Evolutionary conservation across 2,329 filamentous ascomycete genomes (phyloP).

Genomic region (Aspergillus quadricinctus): DNA sequence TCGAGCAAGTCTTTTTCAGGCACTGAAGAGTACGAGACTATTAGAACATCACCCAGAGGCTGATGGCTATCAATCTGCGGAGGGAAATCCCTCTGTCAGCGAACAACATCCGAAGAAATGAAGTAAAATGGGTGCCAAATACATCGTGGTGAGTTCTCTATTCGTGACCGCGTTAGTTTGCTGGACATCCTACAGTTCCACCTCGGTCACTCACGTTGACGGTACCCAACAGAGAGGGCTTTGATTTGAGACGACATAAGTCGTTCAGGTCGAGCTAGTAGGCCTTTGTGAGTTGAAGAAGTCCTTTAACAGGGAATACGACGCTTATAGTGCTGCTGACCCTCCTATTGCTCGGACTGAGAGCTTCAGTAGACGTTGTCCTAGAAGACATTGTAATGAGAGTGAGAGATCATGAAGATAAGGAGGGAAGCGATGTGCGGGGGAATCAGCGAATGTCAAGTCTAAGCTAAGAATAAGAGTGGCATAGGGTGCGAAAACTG

Average conservation of each 20-base stretch:
- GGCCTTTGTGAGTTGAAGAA: neutral
- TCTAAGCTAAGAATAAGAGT: neutral
- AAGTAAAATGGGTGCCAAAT: neutral
- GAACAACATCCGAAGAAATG: neutral
- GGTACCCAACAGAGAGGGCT: constrained; percentile 15
- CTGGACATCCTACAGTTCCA: neutral
- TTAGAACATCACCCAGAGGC: constrained; percentile 29
- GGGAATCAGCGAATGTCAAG: neutral
- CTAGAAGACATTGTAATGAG: constrained; percentile 1
- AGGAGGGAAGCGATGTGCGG: neutral
- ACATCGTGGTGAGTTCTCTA: constrained; percentile 16
- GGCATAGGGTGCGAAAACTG: neutral
- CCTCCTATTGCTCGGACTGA: neutral
- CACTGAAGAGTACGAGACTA: constrained; percentile 24
- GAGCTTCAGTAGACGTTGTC: neutral
- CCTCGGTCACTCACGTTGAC: constrained; percentile 13
- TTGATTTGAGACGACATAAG: constrained; percentile 16
- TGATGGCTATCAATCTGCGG: constrained; percentile 17
- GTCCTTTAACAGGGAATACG: neutral
- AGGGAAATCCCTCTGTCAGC: neutral
- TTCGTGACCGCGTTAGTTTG: neutral
- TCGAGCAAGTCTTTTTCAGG: constrained; percentile 24
- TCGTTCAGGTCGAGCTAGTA: constrained; percentile 18
- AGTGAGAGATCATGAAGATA: neutral
- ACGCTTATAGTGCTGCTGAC: neutral